Conservation (phyloP, 2,329 filamentous ascomycete species). For the Harringtonia aguacate region DNA sequence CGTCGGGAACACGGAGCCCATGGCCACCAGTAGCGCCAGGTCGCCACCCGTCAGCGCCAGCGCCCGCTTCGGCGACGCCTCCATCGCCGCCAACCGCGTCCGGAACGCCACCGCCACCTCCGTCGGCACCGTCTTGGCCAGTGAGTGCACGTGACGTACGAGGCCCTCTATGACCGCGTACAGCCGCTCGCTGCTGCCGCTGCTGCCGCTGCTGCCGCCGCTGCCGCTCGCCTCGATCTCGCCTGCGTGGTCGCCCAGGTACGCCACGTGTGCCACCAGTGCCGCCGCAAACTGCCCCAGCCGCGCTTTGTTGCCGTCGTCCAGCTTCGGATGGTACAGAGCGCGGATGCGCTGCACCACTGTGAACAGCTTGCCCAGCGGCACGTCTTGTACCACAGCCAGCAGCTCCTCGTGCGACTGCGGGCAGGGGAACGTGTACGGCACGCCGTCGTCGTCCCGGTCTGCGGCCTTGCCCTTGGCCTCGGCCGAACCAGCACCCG, state of each 20-base stretch:
- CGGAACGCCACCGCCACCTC: constrained; percentile 72
- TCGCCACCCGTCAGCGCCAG: constrained; percentile 55
- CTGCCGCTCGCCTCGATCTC: too few species aligned
- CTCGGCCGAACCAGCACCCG: neutral
- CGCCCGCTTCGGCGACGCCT: constrained; percentile 23
- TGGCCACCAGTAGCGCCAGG: constrained; percentile 70
- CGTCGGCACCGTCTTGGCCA: constrained; percentile 75
- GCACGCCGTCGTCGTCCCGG: constrained; percentile 47
- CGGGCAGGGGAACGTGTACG: constrained; percentile 82
- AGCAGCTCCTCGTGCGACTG: constrained; percentile 66
- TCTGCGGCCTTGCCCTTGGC: neutral
- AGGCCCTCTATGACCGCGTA: constrained; percentile 48
- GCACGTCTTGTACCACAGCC: constrained; percentile 50
- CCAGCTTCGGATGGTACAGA: constrained; percentile 82
- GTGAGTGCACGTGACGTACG: constrained; percentile 82
- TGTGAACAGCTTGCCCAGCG: constrained; percentile 56
- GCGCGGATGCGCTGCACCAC: constrained; percentile 85
- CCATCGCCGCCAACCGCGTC: constrained; percentile 52
- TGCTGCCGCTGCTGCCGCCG: neutral
- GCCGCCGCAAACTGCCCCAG: constrained; percentile 56
- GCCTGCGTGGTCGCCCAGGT: constrained; percentile 30
- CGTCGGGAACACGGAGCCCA: constrained; percentile 80
- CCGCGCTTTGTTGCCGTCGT: constrained; percentile 74
- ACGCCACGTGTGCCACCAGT: constrained; percentile 52
- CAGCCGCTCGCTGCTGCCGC: neutral